These are phyloP conservation scores for Mycosphaerelloides madeirae DNA, from an alignment of 2,329 filamentous ascomycete genomes.

Conservation along the genomic window DNA sequence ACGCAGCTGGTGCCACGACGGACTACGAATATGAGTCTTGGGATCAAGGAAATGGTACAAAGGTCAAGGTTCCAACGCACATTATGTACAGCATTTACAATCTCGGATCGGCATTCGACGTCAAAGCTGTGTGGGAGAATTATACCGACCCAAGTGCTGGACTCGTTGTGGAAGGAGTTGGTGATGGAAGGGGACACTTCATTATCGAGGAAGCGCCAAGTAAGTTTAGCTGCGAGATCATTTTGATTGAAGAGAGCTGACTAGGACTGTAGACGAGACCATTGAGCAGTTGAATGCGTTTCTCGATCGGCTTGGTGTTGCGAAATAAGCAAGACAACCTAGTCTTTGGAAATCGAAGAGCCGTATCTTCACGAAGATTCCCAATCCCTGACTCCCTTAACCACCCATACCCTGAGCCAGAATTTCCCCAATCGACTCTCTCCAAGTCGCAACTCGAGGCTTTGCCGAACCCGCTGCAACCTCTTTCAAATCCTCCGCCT, in stretches of 20 bases:
- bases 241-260: background rate
- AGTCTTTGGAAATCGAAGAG: too few species aligned
- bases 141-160: constrained; percentile 2
- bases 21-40: constrained; percentile 6
- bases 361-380: too few species aligned
- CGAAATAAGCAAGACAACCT: too few species aligned
- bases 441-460: constrained; percentile 10
- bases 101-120: constrained; percentile 6
- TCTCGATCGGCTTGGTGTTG: background rate
- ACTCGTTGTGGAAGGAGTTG: constrained; percentile 2
- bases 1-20: constrained; percentile 4
- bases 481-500: constrained; percentile 16
- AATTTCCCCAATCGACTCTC: background rate
- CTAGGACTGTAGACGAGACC: background rate
- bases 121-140: constrained; percentile 6
- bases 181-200: constrained; percentile 4
- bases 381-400: too few species aligned
- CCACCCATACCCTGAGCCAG: background rate
- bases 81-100: constrained; percentile 9
- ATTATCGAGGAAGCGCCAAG: constrained; percentile 5
- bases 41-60: constrained; percentile 8
- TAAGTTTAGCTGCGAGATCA: background rate
- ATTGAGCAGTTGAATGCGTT: constrained; percentile 1
- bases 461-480: constrained; percentile 12
- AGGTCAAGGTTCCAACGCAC: constrained; percentile 11